Base-by-base conservation (phyloP, 768 basidiomycete genomes). In the Trametes villosa region DNA sequence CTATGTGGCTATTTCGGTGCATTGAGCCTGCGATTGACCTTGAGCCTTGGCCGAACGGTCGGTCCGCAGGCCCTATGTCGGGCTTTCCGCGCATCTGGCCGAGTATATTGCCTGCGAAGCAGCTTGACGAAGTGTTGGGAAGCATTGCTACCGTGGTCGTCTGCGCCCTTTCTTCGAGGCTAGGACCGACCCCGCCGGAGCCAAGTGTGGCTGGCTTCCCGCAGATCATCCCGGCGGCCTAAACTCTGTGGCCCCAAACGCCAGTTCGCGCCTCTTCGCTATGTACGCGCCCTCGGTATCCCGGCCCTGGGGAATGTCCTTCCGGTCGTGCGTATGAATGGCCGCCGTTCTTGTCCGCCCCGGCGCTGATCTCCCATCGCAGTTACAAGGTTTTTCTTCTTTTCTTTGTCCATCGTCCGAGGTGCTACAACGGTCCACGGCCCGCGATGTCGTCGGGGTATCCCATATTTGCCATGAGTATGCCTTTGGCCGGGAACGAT, bases 31-130 rank as follows among this genome's bases (percentile, higher is more conserved):
- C 17, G 20, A 15, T 15, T 11, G 9, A 17, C 13, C 26, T 30
- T 42, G 18, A 13, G 8, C 30, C 45, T 53, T n/a, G n/a, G n/a
- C n/a, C n/a, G n/a, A n/a, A n/a, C n/a, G n/a, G n/a, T n/a, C 59
- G 59, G 59, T 48, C 59, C 59, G 59, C 27, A 41, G 59, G 59
- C 22, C 59, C 59, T 53, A 48, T 20, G 38, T 53, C 59, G 59
- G 52, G n/a, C 5, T 31, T 53, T 60, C 54, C 54, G 47, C 54
- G 45, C 44, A n/a, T n/a, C n/a, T n/a, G n/a, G n/a, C n/a, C n/a
- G n/a, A n/a, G n/a, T n/a, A n/a, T n/a, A n/a, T n/a, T n/a, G n/a
- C n/a, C n/a, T 30, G 17, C 42, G 4, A 9, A n/a, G 18, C 17
- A 44, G 36, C 13, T 20, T 24, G 42, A 44, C 17, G 9, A 20